Conservation (phyloP, 257 asterid species). For the Mitragyna speciosa region DNA sequence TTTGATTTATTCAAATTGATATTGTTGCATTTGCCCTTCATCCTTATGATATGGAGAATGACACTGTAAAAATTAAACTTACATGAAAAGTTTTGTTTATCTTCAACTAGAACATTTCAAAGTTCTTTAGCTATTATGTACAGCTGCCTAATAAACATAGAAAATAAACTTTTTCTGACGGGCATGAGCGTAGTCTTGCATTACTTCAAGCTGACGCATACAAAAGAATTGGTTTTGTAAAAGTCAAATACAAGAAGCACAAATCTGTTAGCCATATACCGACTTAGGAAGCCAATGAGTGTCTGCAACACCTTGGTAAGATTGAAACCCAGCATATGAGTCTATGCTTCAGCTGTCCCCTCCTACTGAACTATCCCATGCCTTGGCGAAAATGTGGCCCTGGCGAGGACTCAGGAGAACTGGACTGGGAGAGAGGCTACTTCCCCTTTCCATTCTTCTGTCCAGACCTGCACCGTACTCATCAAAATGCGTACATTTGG, state of each 20-base stretch:
- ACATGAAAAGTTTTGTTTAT: not conserved
- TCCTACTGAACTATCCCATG: conserved; percentile 30
- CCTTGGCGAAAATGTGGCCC: conserved; percentile 18
- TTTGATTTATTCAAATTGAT: not conserved
- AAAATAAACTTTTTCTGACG: not conserved
- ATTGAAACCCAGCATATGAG: not conserved
- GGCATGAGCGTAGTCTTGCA: not conserved
- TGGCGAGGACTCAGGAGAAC: conserved; percentile 35
- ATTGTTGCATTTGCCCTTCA: not conserved
- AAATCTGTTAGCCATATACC: not conserved
- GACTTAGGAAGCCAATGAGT: not conserved
- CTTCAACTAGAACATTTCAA: not conserved
- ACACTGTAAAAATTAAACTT: too few species aligned
- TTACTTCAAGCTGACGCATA: not conserved
- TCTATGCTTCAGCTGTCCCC: conserved; percentile 28
- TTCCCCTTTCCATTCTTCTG: conserved; percentile 34
- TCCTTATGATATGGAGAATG: not conserved
- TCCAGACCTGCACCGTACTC: conserved; percentile 34
- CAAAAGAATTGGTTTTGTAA: not conserved
- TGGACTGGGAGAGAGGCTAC: conserved; percentile 30
- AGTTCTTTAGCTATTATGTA: not conserved
- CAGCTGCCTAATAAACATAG: not conserved
- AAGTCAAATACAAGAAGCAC: not conserved
- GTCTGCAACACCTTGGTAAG: not conserved
- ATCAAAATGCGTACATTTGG: conserved; percentile 36